Conservation (phyloP, 202 grass and related monocot species). For the Schoenoplectus triqueter region DNA sequence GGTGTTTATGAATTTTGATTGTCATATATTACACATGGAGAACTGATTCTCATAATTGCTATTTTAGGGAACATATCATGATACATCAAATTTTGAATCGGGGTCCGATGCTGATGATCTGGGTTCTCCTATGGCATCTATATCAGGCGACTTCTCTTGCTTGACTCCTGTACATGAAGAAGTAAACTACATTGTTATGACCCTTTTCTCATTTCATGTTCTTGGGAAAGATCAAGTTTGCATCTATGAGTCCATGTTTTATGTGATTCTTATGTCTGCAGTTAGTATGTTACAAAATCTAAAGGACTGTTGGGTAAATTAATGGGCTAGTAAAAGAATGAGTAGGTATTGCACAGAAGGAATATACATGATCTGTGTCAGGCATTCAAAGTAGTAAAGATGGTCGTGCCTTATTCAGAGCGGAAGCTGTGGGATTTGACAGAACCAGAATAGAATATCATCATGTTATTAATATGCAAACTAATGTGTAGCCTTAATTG, state of each 20-base stretch:
- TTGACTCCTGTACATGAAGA: conserved; percentile 86
- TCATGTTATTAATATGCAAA: neutral
- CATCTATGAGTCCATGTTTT: neutral
- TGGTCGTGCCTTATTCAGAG: neutral
- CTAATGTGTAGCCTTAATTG: neutral
- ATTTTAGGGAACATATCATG: conserved; percentile 43
- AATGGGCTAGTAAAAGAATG: conserved; percentile 1
- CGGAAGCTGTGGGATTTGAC: neutral
- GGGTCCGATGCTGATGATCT: conserved; percentile 87
- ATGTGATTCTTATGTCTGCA: too few species aligned
- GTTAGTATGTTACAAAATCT: neutral
- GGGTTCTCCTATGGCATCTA: conserved; percentile 65
- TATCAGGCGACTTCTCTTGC: conserved; percentile 64
- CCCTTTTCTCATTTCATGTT: neutral
- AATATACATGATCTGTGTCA: neutral
- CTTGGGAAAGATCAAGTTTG: neutral
- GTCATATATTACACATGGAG: neutral
- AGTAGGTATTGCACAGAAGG: neutral
- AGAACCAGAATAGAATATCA: neutral
- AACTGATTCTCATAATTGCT: conserved; percentile 41
- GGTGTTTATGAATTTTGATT: conserved; percentile 26
- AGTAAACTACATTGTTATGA: conserved; percentile 46
- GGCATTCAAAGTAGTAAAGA: conserved; percentile 3
- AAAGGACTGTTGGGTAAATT: neutral
- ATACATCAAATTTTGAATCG: conserved; percentile 84